These are phyloP conservation scores for Claviceps sorghi DNA, from an alignment of 2,329 filamentous ascomycete genomes.

Conservation along the genomic window DNA sequence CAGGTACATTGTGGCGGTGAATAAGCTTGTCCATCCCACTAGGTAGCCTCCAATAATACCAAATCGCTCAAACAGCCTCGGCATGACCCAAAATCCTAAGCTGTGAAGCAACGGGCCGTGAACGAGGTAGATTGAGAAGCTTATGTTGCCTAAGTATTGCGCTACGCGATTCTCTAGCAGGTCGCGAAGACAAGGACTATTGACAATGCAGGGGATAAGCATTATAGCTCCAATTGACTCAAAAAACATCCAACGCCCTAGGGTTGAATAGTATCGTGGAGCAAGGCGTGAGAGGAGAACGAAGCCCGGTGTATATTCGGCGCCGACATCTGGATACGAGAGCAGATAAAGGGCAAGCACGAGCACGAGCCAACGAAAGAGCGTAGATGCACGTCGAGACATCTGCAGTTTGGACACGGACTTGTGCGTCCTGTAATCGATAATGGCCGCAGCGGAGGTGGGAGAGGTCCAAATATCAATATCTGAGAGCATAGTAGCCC, in stretches of 20 bases:
- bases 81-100: slow-evolving; percentile 44
- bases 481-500: slow-evolving; percentile 23
- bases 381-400: not conserved
- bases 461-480: slow-evolving; percentile 15
- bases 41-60: slow-evolving; percentile 16
- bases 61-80: slow-evolving; percentile 23
- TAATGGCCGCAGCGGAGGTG: not conserved
- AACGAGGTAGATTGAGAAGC: slow-evolving; percentile 27
- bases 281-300: slow-evolving; percentile 18
- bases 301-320: slow-evolving; percentile 25
- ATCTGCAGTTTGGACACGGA: not conserved
- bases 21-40: slow-evolving; percentile 18
- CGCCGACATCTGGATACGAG: slow-evolving; percentile 24
- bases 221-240: slow-evolving; percentile 23
- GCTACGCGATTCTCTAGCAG: slow-evolving; percentile 17
- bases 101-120: slow-evolving; percentile 43
- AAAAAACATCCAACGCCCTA: slow-evolving; percentile 26
- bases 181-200: slow-evolving; percentile 15
- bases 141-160: slow-evolving; percentile 25
- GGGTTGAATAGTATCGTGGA: slow-evolving; percentile 22
- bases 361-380: slow-evolving; percentile 14
- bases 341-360: slow-evolving; percentile 23
- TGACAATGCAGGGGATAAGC: slow-evolving; percentile 21
- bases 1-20: slow-evolving; percentile 20
- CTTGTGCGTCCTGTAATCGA: not conserved